Evolutionary conservation across 495 filamentous ascomycete species (phyloP).

Genomic region (Aspergillus olivimuriae): DNA sequence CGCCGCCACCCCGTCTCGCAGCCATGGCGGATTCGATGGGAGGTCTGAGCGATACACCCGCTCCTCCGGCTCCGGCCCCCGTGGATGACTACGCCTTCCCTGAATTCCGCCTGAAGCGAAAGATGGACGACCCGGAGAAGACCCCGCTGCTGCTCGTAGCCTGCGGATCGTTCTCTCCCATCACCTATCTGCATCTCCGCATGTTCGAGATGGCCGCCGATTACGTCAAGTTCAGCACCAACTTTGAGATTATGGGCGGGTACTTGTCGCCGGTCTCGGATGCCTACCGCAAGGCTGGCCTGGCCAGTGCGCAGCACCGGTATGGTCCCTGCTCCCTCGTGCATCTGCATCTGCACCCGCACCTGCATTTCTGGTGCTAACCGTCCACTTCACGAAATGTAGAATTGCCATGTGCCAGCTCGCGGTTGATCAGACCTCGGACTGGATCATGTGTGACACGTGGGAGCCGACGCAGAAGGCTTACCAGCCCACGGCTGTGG

Average conservation of each 20-base stretch:
- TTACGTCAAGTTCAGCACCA: slow-evolving; percentile 71
- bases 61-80: slow-evolving; percentile 19
- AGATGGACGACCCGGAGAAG: slow-evolving; percentile 61
- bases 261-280: slow-evolving; percentile 78
- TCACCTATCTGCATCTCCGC: slow-evolving; percentile 79
- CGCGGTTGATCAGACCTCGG: slow-evolving; percentile 66
- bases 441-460: slow-evolving; percentile 83
- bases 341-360: too few relatives aligned
- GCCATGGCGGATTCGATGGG: slow-evolving; percentile 28
- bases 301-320: slow-evolving; percentile 71
- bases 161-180: slow-evolving; percentile 83
- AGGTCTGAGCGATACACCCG: slow-evolving; percentile 27
- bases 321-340: slow-evolving; percentile 27
- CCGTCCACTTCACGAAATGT: neutral
- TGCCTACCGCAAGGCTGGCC: slow-evolving; percentile 84
- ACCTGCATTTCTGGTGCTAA: too few relatives aligned
- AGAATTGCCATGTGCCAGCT: slow-evolving; percentile 66
- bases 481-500: slow-evolving; percentile 83
- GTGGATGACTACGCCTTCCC: slow-evolving; percentile 68
- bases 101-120: slow-evolving; percentile 56
- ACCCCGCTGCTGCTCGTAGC: slow-evolving; percentile 79
- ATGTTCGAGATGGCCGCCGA: slow-evolving; percentile 93
- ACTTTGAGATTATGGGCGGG: slow-evolving; percentile 80
- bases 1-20: slow-evolving; percentile 6
- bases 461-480: slow-evolving; percentile 68